Conservation (phyloP, 495 filamentous ascomycete species). For the Lichenothelia convexa region DNA sequence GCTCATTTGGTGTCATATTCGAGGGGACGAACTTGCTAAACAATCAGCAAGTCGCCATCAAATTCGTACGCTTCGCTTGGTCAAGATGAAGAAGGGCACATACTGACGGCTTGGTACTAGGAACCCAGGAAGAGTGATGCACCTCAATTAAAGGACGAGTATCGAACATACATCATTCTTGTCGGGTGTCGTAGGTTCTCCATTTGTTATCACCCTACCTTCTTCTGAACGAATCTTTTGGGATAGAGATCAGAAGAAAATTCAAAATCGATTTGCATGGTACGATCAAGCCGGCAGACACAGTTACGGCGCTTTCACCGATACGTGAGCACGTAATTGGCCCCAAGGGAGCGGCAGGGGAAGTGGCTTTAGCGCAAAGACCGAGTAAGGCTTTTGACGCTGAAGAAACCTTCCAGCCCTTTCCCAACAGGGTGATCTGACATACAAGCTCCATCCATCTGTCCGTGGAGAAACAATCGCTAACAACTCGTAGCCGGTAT, state of each 20-base stretch:
- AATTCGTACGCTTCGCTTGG: conserved; percentile 57
- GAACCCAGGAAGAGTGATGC: conserved; percentile 98
- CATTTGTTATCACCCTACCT: background rate
- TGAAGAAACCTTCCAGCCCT: too few species aligned
- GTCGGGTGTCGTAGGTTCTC: conserved; percentile 87
- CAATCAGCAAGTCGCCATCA: conserved; percentile 98
- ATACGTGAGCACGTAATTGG: too few species aligned
- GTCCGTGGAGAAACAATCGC: background rate
- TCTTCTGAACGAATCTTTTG: too few species aligned
- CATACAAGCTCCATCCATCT: background rate
- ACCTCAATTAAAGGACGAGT: conserved; percentile 94
- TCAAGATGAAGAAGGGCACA: background rate
- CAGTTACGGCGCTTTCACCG: too few species aligned
- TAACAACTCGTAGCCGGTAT: conserved; percentile 54
- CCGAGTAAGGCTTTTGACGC: too few species aligned
- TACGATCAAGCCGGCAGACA: too few species aligned
- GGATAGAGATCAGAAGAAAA: too few species aligned
- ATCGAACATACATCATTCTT: conserved; percentile 97
- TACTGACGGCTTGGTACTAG: conserved; percentile 23
- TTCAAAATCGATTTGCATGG: too few species aligned
- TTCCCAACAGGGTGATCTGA: background rate
- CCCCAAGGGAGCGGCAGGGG: too few species aligned
- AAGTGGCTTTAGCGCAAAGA: too few species aligned
- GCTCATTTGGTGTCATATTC: conserved; percentile 97
- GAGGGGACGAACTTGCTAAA: conserved; percentile 97